Conservation (phyloP, 257 asterid species). For the Striga asiatica region DNA sequence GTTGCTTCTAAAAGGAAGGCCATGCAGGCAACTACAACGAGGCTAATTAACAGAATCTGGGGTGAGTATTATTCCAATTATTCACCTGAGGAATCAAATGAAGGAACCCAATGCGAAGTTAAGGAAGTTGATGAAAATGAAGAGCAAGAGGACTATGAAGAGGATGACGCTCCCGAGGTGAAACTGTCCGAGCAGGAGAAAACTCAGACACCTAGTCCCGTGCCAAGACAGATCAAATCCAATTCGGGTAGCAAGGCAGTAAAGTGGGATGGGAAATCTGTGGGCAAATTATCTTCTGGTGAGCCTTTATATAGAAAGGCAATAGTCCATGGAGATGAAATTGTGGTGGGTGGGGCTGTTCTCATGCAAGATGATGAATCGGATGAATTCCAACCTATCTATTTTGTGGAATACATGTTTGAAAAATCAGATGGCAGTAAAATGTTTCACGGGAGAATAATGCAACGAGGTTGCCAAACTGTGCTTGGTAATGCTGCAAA, state of each 20-base stretch:
- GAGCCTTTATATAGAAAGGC: constrained; percentile 51
- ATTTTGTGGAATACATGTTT: constrained; percentile 75
- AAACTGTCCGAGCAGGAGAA: constrained; percentile 26
- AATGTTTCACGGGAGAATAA: constrained; percentile 72
- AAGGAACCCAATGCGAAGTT: constrained; percentile 31
- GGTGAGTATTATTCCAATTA: constrained; percentile 82
- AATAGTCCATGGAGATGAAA: constrained; percentile 38
- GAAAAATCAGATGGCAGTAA: constrained; percentile 54
- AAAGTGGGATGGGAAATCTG: constrained; percentile 59
- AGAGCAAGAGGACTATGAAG: constrained; percentile 69
- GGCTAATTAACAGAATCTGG: constrained; percentile 82
- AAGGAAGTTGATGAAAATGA: constrained; percentile 56
- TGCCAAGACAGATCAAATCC: constrained; percentile 33
- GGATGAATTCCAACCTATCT: constrained; percentile 38
- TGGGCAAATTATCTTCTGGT: constrained; percentile 47
- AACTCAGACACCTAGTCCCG: constrained; percentile 21
- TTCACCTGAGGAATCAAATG: constrained; percentile 50
- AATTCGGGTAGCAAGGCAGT: constrained; percentile 29
- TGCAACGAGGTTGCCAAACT: constrained; percentile 68
- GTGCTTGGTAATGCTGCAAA: constrained; percentile 83
- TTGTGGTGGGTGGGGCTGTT: constrained; percentile 45
- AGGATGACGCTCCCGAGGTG: constrained; percentile 54
- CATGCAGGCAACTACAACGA: constrained; percentile 93
- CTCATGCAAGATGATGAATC: constrained; percentile 43
- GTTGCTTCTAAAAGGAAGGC: constrained; percentile 70